Conservation (phyloP, 2,329 filamentous ascomycete genomes). For the Epichloe sylvatica region DNA sequence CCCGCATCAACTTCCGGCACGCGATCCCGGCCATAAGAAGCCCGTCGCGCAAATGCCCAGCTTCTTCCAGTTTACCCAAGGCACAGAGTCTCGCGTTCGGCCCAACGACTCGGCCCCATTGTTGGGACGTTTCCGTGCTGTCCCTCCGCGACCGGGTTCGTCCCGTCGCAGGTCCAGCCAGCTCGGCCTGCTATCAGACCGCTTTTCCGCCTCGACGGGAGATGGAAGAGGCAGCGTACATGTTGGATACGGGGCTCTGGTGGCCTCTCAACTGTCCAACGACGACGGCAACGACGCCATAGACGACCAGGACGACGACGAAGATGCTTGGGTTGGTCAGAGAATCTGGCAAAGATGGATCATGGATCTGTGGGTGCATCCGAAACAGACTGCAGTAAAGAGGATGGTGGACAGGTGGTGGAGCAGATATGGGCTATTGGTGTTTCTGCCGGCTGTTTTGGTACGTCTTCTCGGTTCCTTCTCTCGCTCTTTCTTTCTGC, state of each 20-base stretch:
- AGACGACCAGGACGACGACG: conserved; percentile 11
- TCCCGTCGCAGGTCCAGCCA: conserved; percentile 19
- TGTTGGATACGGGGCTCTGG: conserved; percentile 40
- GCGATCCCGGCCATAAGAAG: background rate
- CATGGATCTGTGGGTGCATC: conserved; percentile 46
- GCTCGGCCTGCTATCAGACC: conserved; percentile 26
- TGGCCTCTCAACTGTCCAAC: conserved; percentile 29
- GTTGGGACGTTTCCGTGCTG: conserved; percentile 51
- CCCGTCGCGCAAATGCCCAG: conserved; percentile 35
- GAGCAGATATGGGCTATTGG: conserved; percentile 45
- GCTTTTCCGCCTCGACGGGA: conserved; percentile 10
- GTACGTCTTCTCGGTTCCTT: conserved; percentile 24
- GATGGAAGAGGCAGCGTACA: conserved; percentile 38
- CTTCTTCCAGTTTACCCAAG: conserved; percentile 55
- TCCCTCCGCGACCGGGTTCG: conserved; percentile 30
- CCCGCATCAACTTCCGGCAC: conserved; percentile 1
- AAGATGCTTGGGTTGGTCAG: conserved; percentile 21
- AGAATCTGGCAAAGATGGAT: conserved; percentile 23
- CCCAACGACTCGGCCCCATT: conserved; percentile 44
- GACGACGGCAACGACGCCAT: conserved; percentile 18
- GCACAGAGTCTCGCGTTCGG: conserved; percentile 42
- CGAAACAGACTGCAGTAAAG: conserved; percentile 43
- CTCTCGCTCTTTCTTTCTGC: background rate
- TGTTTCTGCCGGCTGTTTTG: conserved; percentile 46
- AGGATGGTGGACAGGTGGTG: conserved; percentile 49